Percentiles rank a stretch among this genome's conserved stretches.
These are phyloP conservation scores for Larix kaempferi DNA, from an alignment of 75 land plant genomes.

Conservation along the genomic window DNA sequence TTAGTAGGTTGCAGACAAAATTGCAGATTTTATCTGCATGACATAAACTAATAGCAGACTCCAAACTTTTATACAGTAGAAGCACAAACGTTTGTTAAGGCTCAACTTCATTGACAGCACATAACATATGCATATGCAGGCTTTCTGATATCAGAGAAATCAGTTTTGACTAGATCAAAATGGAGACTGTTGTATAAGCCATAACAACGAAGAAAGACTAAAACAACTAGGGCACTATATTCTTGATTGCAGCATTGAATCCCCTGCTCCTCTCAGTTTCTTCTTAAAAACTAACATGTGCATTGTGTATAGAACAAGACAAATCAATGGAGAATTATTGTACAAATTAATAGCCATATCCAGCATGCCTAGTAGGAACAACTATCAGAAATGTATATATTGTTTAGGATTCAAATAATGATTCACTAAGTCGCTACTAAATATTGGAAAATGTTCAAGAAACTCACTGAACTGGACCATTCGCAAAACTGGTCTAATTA, in stretches of 20 bases:
- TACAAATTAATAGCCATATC: background rate
- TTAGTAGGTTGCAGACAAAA: background rate
- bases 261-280: background rate
- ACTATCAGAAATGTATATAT: background rate
- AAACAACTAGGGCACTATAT: background rate
- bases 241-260: background rate
- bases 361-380: background rate
- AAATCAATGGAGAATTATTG: background rate
- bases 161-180: background rate
- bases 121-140: background rate
- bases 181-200: background rate
- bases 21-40: background rate
- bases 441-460: background rate
- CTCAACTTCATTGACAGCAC: background rate
- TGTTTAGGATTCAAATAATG: background rate
- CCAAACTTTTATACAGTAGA: background rate
- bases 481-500: conserved; percentile 54
- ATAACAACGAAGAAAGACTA: background rate
- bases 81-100: background rate
- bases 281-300: no score
- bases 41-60: background rate
- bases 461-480: conserved; percentile 88
- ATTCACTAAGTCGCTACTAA: background rate
- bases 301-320: background rate
- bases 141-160: background rate